Conservation (phyloP, 805 yeast genomes). For the Schizosaccharomyces lindneri region DNA sequence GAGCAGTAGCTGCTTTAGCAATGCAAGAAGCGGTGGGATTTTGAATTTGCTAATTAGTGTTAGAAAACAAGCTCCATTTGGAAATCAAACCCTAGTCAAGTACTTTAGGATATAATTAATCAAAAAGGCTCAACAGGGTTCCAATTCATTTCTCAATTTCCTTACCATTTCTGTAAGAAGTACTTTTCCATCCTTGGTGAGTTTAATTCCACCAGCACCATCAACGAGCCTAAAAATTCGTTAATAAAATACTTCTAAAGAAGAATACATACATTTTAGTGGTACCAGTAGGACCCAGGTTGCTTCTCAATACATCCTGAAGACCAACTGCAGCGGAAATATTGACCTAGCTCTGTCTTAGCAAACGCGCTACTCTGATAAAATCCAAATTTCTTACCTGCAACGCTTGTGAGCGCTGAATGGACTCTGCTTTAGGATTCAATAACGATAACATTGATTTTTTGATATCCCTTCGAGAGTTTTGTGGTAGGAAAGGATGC, state of each 20-base stretch:
- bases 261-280: conserved; percentile 40
- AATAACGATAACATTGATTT: conserved; percentile 21
- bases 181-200: conserved; percentile 93
- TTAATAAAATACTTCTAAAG: neutral
- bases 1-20: conserved; percentile 94
- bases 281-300: conserved; percentile 92
- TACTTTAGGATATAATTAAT: neutral
- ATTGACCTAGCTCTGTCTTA: conserved; percentile 26
- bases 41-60: conserved; percentile 10
- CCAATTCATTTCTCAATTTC: too few species aligned
- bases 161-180: conserved; percentile 57
- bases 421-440: conserved; percentile 94
- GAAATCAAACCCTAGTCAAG: neutral
- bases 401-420: conserved; percentile 82
- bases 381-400: conserved; percentile 17
- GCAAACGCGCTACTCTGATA: neutral
- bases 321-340: conserved; percentile 91
- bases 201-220: conserved; percentile 84
- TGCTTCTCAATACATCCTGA: conserved; percentile 74
- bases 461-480: neutral
- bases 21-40: conserved; percentile 22
- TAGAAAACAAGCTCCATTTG: neutral
- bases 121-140: conserved; percentile 3
- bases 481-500: neutral
- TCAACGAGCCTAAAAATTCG: conserved; percentile 35